These are phyloP conservation scores for Gnomoniopsis smithogilvyi DNA, from an alignment of 2,329 filamentous ascomycete species.

Conservation along the genomic window DNA sequence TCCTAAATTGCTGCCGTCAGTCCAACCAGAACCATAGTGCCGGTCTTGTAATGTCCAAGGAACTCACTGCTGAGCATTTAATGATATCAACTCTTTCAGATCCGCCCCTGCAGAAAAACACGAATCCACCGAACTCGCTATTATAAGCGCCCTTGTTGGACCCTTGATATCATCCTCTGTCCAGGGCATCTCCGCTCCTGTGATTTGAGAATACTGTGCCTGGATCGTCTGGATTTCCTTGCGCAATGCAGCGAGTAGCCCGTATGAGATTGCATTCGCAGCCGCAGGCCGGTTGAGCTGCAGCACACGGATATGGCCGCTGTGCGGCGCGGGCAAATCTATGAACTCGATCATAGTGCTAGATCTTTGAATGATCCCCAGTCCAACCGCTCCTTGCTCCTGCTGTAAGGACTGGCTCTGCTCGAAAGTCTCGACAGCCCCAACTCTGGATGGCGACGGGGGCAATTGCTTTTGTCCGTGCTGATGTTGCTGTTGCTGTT, in stretches of 20 bases:
- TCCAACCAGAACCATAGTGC: background rate
- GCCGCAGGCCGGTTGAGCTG: conserved; percentile 81
- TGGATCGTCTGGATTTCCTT: conserved; percentile 72
- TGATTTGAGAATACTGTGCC: conserved; percentile 52
- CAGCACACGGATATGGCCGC: conserved; percentile 82
- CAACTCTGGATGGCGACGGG: conserved; percentile 10
- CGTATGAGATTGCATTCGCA: conserved; percentile 85
- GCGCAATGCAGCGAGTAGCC: conserved; percentile 69
- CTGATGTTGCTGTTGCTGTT: conserved; percentile 2
- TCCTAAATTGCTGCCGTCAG: conserved; percentile 47
- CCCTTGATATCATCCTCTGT: conserved; percentile 43
- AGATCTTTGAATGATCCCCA: background rate
- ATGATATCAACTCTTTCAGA: conserved; percentile 78
- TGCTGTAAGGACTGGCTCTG: conserved; percentile 1
- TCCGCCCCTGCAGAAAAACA: conserved; percentile 95
- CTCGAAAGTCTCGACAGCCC: conserved; percentile 6
- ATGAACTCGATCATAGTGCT: conserved; percentile 62
- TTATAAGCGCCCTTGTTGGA: conserved; percentile 74
- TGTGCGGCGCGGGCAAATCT: conserved; percentile 72
- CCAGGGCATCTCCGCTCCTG: conserved; percentile 48
- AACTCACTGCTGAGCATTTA: conserved; percentile 73
- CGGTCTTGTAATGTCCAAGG: background rate
- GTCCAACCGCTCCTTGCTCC: background rate
- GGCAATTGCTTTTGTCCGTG: conserved; percentile 10
- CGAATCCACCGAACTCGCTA: conserved; percentile 78